Evolutionary conservation across 495 filamentous ascomycete genomes (phyloP), one percentile per base, ranked within the genome.

Genomic region (Gamarada debralockiae): DNA sequence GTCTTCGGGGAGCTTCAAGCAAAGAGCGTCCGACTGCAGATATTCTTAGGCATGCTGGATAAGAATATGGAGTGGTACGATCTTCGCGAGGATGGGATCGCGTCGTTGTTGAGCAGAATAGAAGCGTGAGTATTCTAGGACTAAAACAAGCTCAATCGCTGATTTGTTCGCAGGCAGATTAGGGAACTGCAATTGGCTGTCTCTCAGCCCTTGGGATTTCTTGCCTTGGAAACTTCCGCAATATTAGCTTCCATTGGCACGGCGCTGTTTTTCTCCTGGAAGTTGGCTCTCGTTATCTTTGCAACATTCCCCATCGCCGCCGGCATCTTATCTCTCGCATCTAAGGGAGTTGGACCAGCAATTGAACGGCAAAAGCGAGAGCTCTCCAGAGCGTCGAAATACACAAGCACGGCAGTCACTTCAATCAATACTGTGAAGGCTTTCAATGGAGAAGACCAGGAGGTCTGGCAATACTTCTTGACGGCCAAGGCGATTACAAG

Each of bases 21-120:
- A 3, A 80, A 76, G 34, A 73, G 66, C 18, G 83, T 81, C 20
- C 79, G 89, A 22, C 70, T 75, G 24, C 72, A 62, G 22, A 62
- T 95, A 2, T 96, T 96, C 59, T 59, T 68, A 1, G 79, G 77
- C 2, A 66, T 97, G 15, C 59, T 95, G 18, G 62, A 72, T 14
- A 91, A 86, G 63, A 82, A 92, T 24, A 77, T 95, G 52, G 75
- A 73, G 46, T 98, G 92, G 90, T 97, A 88, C 59, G 90, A 97
- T 63, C 71, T 73, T 36, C 73, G 84, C 37, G 71, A 75, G 56
- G 78, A 86, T 58, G 93, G 92, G 3, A 78, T 90, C 31, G 79
- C 80, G 3, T 84, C 87, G 9, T 72, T 95, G 36, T 63, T 93
- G 14, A 81, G 83, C 13, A 71, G 80, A 37, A 68, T 90, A 10